These are phyloP conservation scores for Coemansia sp. DNA, from an alignment of 192 early-diverging fungal genomes.

Conservation along the genomic window DNA sequence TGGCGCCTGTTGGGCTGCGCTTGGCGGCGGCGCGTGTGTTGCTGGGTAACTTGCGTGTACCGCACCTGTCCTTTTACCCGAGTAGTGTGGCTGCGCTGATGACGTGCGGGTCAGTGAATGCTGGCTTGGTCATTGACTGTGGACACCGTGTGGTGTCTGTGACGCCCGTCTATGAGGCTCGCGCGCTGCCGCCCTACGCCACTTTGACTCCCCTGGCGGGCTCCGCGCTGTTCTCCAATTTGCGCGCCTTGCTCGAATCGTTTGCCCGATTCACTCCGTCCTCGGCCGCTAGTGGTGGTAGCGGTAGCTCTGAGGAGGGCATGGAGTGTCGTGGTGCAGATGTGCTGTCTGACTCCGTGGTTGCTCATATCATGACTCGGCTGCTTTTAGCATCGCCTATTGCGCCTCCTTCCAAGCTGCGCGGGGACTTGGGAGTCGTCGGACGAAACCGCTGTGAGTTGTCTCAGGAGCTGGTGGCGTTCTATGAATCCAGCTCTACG, in stretches of 20 bases:
- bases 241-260: conserved; percentile 11
- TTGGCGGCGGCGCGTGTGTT: conserved; percentile 71
- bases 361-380: conserved; percentile 4
- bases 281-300: neutral
- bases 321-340: neutral
- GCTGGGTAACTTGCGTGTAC: conserved; percentile 78
- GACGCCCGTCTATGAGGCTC: conserved; percentile 66
- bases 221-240: neutral
- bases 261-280: conserved; percentile 18
- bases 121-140: conserved; percentile 87
- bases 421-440: neutral
- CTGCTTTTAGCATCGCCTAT: conserved; percentile 13
- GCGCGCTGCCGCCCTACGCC: conserved; percentile 15
- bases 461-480: conserved; percentile 8
- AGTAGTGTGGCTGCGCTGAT: conserved; percentile 71
- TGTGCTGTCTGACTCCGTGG: conserved; percentile 10
- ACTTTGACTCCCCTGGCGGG: conserved; percentile 21
- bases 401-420: neutral
- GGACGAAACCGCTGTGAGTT: neutral
- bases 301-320: too few species aligned
- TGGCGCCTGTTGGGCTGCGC: conserved; percentile 72
- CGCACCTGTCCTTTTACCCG: conserved; percentile 78
- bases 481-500: conserved; percentile 21
- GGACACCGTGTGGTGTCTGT: conserved; percentile 78
- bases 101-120: conserved; percentile 67